A percentile compares a stretch with the other conserved stretches of the same genome.
These are phyloP conservation scores for Verticillium nubilum DNA, from an alignment of 2,329 filamentous ascomycete species.

Conservation along the genomic window DNA sequence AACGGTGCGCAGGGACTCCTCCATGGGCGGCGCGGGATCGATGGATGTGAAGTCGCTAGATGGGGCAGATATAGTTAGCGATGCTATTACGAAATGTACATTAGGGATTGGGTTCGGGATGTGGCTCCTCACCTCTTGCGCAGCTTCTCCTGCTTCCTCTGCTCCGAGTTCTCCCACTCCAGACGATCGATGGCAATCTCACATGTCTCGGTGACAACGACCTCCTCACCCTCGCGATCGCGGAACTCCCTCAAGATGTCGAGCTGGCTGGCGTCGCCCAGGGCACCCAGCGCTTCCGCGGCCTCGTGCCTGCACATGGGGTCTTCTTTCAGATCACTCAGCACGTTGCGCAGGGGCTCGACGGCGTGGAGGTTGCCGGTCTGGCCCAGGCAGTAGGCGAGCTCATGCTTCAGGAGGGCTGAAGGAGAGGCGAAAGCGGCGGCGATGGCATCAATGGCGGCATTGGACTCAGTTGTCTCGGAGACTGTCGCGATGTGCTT, in stretches of 20 bases:
- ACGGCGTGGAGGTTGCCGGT: constrained; percentile 73
- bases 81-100: constrained; percentile 1
- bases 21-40: constrained; percentile 86
- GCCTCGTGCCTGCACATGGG: constrained; percentile 95
- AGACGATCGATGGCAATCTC: constrained; percentile 95
- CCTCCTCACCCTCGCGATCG: constrained; percentile 69
- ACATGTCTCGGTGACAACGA: constrained; percentile 88
- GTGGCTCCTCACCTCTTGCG: constrained; percentile 62
- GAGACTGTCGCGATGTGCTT: constrained; percentile 79
- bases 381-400: constrained; percentile 95
- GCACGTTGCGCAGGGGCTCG: constrained; percentile 64
- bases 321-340: constrained; percentile 78
- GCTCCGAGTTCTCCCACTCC: constrained; percentile 80
- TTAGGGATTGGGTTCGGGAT: neutral
- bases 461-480: constrained; percentile 53
- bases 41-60: constrained; percentile 88
- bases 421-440: constrained; percentile 81
- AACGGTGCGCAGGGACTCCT: constrained; percentile 64
- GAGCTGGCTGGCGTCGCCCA: constrained; percentile 71
- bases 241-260: constrained; percentile 67
- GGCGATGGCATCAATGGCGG: constrained; percentile 74
- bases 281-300: constrained; percentile 85
- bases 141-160: constrained; percentile 68
- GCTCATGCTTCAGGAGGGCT: constrained; percentile 88
- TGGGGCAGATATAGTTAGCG: constrained; percentile 3